Conservation (phyloP, 2,329 filamentous ascomycete genomes). For the Ophiognomonia clavigignenti-juglandacearum region DNA sequence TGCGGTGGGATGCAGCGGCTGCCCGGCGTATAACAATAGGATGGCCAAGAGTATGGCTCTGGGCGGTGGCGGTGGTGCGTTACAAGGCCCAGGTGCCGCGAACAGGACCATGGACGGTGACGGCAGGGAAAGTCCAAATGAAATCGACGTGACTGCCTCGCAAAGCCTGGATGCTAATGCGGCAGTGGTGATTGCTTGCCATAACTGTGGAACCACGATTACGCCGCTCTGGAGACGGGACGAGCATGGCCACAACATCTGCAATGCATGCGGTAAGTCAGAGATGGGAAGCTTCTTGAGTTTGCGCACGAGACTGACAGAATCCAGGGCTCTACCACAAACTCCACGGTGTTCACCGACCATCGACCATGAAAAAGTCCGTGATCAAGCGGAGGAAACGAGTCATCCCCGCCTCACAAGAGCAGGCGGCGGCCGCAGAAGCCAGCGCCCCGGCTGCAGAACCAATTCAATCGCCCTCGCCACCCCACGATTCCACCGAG, state of each 20-base stretch:
- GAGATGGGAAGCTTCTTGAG: too few species aligned
- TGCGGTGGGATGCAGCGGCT: constrained; percentile 90
- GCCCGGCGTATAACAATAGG: constrained; percentile 95
- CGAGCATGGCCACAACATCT: constrained; percentile 92
- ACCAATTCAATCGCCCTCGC: constrained; percentile 38
- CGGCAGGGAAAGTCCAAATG: constrained; percentile 32
- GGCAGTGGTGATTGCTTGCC: constrained; percentile 79
- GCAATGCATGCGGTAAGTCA: constrained; percentile 94
- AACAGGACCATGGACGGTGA: constrained; percentile 20
- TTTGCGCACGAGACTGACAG: constrained; percentile 19
- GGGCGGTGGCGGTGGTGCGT: too few species aligned
- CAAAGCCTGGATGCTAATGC: constrained; percentile 40
- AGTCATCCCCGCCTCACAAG: constrained; percentile 73
- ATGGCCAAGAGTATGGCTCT: constrained; percentile 82
- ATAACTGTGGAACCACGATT: constrained; percentile 95
- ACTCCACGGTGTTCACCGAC: constrained; percentile 86
- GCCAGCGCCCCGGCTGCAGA: constrained; percentile 43
- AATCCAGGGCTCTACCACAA: constrained; percentile 84
- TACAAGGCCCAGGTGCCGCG: constrained; percentile 33
- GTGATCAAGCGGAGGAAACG: constrained; percentile 95
- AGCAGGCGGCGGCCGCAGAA: constrained; percentile 36
- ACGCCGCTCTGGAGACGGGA: constrained; percentile 95
- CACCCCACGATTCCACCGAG: constrained; percentile 32
- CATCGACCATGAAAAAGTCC: constrained; percentile 97
- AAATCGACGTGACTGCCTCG: constrained; percentile 46